These are phyloP conservation scores for Aspergillus fijiensis DNA, from an alignment of 2,329 filamentous ascomycete species.

Conservation along the genomic window DNA sequence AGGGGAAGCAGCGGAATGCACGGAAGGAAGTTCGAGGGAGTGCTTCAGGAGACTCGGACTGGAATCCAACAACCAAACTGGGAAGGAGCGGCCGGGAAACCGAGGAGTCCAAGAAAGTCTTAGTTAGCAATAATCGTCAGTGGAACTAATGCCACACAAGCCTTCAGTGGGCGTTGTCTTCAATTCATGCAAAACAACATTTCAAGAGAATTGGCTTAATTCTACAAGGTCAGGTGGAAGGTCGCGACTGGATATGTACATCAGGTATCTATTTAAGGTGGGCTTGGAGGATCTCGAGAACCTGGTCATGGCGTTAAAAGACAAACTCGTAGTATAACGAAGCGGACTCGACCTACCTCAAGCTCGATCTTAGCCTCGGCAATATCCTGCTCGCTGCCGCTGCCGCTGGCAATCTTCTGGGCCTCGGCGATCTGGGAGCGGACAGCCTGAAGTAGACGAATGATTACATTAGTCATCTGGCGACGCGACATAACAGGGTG, in stretches of 20 bases:
- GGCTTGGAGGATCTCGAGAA: conserved; percentile 51
- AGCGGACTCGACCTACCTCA: conserved; percentile 64
- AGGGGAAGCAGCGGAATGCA: background rate
- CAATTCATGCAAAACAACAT: conserved; percentile 2
- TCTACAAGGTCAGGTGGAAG: conserved; percentile 39
- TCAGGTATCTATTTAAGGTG: conserved; percentile 47
- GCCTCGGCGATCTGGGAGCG: conserved; percentile 88
- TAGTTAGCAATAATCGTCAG: background rate
- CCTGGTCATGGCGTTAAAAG: conserved; percentile 33
- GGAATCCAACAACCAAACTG: background rate
- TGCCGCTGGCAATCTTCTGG: conserved; percentile 88
- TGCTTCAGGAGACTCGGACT: too few species aligned
- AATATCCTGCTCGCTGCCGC: conserved; percentile 93
- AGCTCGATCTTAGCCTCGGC: conserved; percentile 99
- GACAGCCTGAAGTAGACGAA: conserved; percentile 58
- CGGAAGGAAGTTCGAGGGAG: background rate
- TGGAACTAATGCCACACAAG: background rate
- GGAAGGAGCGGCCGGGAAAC: conserved; percentile 9
- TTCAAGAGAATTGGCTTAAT: conserved; percentile 39
- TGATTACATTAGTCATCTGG: conserved; percentile 9
- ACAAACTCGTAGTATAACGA: background rate
- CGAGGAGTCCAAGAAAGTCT: background rate
- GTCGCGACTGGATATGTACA: conserved; percentile 42
- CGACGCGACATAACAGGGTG: background rate
- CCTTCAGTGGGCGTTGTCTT: background rate